These are phyloP conservation scores for Kitagawia praeruptora DNA, from an alignment of 129 eudicot genomes.

Conservation along the genomic window DNA sequence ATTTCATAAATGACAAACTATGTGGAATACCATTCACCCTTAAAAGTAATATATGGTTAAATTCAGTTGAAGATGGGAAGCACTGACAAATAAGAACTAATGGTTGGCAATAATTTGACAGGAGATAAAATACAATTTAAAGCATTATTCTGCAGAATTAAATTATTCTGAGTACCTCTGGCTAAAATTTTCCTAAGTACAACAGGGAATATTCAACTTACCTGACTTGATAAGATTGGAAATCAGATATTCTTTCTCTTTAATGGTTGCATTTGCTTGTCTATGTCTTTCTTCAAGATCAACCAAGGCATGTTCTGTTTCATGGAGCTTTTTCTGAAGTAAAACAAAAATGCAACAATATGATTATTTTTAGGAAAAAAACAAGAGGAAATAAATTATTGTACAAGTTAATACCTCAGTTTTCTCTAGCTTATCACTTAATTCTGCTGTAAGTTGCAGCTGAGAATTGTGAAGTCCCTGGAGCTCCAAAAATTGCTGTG, in stretches of 20 bases:
- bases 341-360: background rate
- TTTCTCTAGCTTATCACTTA: constrained; percentile 72
- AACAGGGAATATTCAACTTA: constrained; percentile 17
- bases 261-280: constrained; percentile 90
- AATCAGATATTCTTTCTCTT: constrained; percentile 85
- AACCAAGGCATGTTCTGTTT: constrained; percentile 78
- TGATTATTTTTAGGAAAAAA: constrained; percentile 10
- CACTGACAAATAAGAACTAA: background rate
- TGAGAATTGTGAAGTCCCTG: constrained; percentile 76
- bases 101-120: background rate
- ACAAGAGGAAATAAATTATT: background rate
- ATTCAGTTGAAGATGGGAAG: background rate
- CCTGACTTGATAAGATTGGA: constrained; percentile 90
- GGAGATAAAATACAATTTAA: background rate
- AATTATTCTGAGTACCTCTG: background rate
- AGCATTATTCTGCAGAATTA: background rate
- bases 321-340: constrained; percentile 78
- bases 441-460: constrained; percentile 60
- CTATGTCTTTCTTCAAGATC: constrained; percentile 91
- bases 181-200: background rate
- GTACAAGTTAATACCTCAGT: constrained; percentile 56
- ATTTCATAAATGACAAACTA: background rate
- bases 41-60: background rate
- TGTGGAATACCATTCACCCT: background rate
- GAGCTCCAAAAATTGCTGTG: constrained; percentile 85